Percentiles rank a stretch among this genome's conserved stretches.
These are phyloP conservation scores for Eucalyptus tenuipes DNA, from an alignment of 345 rosid species.

Conservation along the genomic window DNA sequence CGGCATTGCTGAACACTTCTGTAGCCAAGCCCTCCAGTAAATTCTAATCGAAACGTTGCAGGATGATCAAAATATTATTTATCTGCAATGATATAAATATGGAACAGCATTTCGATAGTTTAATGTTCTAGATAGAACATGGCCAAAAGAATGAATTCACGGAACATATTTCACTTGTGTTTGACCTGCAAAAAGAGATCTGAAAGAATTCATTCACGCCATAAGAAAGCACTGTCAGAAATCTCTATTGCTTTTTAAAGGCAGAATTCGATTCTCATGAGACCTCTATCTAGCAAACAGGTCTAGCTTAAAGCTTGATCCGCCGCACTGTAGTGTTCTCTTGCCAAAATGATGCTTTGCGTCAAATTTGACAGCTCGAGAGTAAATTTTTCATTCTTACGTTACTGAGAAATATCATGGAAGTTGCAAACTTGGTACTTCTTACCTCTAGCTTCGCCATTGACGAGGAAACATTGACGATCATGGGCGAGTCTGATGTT, in stretches of 20 bases:
- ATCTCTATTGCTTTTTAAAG: not conserved
- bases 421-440: too few species aligned
- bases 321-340: not conserved
- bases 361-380: not conserved
- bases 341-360: not conserved
- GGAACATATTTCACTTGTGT: not conserved
- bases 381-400: not conserved
- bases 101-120: not conserved
- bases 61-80: not conserved
- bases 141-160: not conserved
- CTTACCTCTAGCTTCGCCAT: constrained; percentile 28
- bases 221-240: not conserved
- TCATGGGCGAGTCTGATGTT: constrained; percentile 27
- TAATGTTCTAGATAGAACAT: not conserved
- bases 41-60: not conserved
- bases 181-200: not conserved
- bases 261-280: not conserved
- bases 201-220: not conserved
- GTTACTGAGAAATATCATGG: not conserved
- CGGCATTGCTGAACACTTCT: constrained; percentile 18
- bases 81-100: not conserved
- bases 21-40: constrained; percentile 23
- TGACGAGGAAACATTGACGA: constrained; percentile 35
- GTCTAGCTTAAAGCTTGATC: not conserved
- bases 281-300: not conserved